Evolutionary conservation across 208 protist species (phyloP), one percentile per base, ranked within the genome.

Genomic region (Leishmania turanica): DNA sequence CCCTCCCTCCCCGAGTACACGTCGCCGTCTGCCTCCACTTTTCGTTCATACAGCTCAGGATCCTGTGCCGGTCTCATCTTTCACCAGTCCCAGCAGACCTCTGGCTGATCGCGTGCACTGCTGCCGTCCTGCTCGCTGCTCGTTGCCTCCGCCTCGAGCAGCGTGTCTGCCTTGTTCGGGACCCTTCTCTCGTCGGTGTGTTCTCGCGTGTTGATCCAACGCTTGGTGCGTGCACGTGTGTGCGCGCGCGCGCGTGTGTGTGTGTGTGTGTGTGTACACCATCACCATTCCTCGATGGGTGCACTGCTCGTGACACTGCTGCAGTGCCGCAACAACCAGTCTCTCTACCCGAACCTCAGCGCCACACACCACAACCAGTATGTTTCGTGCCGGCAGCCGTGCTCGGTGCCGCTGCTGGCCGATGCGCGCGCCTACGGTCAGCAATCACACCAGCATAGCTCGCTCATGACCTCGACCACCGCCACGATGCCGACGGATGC

Each of bases 261-360:
- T 62, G 56, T 31, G 24, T 64, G 58, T 54, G 49, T 60, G 45
- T 13, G 4, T 24, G 17, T 13, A 42, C 13, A 37, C 31, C 3
- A 47, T 49, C 66, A 47, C 19, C 2, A 4, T 49, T 53, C 49
- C 8, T 49, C 60, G 58, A 88, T 88, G 85, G 85, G 85, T 76
- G 65, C 76, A n/a, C 34, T 85, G 56, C 85, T 88, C 54, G 81
- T 88, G 1, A 81, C 81, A 1, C 76, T 88, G n/a, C 77, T 88
- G 64, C 85, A 88, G 72, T 78, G 77, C 40, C 85, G 80, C 69
- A 72, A 73, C 77, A 74, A 85, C 73, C 72, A 84, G 58, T 77
- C 85, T 9, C 81, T 83, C 31, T 82, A 85, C 64, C 82, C 82
- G 24, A 85, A 81, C 47, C 31, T 85, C n/a, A n/a, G 72, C 49